Base-by-base conservation (phyloP, 1,284 basidiomycete genomes). In the Rhodofomes roseus region DNA sequence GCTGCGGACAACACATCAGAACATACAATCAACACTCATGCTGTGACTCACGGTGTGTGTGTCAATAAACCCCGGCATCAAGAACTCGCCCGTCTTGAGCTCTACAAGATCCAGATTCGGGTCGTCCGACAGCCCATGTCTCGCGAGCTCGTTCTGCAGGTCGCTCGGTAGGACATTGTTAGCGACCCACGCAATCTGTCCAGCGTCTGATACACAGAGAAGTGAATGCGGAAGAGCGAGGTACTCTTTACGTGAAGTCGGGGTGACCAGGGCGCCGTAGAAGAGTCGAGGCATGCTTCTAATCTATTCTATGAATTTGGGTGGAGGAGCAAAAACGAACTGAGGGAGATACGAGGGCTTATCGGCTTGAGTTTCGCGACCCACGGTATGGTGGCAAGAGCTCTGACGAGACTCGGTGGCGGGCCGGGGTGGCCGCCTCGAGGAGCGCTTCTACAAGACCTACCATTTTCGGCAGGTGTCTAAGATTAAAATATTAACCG, bases 31-130 rank as follows among this genome's bases (percentile, higher is more conserved):
- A 39, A 34, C 7, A 44, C 29, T 18, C 46, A 40, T 59, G n/a
- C n/a, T 48, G 5, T 22, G n/a, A 71, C 84, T 72, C 67, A 92
- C 90, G 29, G 88, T 93, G 73, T 96, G 94, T 27, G 94, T 96
- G 76, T 96, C 94, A 58, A 96, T 79, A 70, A 96, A 87, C 16
- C 95, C 95, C 3, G 95, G 95, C 67, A 93, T 85, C 56, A 97
- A 70, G 72, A 96, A 95, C 67, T 94, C 86, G 11, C 91, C 92
- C 1, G 78, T 70, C 50, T 78, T 78, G 22, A 95, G 75, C 55
- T 72, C 70, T 1, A 85, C 70, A 6, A 83, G 51, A 50, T 77
- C 70, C 37, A 74, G 72, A 22, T 77, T 18, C n/a, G 31, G n/a
- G 18, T 34, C 68, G 54, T 63, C 68, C 22, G 60, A 55, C 22